Evolutionary conservation across 352 stramenopile species (phyloP), one percentile per base, ranked within the genome.

Genomic region (Phytophthora boehmeriae): DNA sequence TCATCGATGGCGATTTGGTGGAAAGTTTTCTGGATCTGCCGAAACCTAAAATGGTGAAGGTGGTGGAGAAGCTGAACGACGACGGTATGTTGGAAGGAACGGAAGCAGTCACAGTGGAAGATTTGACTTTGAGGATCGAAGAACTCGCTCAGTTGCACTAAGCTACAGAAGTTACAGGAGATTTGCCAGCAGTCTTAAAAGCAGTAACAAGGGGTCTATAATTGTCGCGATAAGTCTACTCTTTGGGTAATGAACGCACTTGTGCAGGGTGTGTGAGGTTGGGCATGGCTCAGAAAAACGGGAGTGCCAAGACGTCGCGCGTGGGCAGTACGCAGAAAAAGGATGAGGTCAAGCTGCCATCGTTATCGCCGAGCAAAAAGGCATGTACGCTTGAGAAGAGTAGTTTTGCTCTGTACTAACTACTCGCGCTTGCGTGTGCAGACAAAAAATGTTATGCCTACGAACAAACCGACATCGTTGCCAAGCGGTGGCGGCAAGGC

Each of bases 1-100:
- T 98, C 63, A 94, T 99, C 34, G 96, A 99, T 66, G 96, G 97
- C 28, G 96, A 99, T 71, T 73, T 98, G 41, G 75, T 98, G 34
- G 96, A 99, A 76, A 95, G 81, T 36, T 97, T 98, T 42, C 75
- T 99, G 34, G 97, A 99, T 71, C 76, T 99, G 50, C 75, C 89
- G 13, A 94, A 93, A 54, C 68, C 73, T 13, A 89, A 96, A 23
- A 97, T 98, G 86, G 61, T 86, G 36, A 88, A 90, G 67, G 85
- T 98, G 20, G 90, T 98, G 10, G 75, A 97, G 19, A 75, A 91
- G 32, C 87, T 99, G 59, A 99, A 99, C 67, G 85, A 77, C 54
- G 86, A 97, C 32, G 83, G 84, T 3, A 78, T 89, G 56, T 57
- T 94, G 36, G 85, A 94, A 30, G 81, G 76, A 44, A 75, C 59